Percentiles rank a stretch among this genome's conserved stretches.
Evolutionary conservation across 2,329 filamentous ascomycete species (phyloP).

Genomic region (Onygena corvina): DNA sequence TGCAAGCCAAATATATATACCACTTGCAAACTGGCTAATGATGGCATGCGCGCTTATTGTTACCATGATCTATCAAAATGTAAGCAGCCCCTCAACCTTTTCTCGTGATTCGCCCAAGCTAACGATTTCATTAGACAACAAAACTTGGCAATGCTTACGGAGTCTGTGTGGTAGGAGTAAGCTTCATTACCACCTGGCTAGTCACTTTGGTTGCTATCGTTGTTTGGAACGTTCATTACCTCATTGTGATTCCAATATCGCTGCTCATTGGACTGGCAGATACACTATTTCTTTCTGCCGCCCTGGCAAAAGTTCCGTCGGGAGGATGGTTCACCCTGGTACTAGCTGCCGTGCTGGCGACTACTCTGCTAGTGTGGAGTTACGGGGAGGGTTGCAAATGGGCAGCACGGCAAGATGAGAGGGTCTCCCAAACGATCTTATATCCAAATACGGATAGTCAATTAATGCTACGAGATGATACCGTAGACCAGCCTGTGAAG

Average conservation of each 20-base stretch:
- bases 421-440: slow-evolving; percentile 30
- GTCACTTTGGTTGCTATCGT: slow-evolving; percentile 59
- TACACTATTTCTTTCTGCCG: slow-evolving; percentile 56
- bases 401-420: slow-evolving; percentile 54
- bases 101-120: background rate
- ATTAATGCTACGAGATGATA: slow-evolving; percentile 14
- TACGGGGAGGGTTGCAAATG: slow-evolving; percentile 71
- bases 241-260: slow-evolving; percentile 50
- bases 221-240: slow-evolving; percentile 54
- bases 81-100: slow-evolving; percentile 10
- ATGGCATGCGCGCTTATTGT: slow-evolving; percentile 66
- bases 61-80: slow-evolving; percentile 59
- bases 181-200: slow-evolving; percentile 66
- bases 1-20: slow-evolving; percentile 66
- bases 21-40: slow-evolving; percentile 62
- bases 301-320: slow-evolving; percentile 59
- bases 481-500: slow-evolving; percentile 12
- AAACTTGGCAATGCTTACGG: slow-evolving; percentile 63
- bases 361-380: slow-evolving; percentile 61
- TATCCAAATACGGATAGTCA: slow-evolving; percentile 13
- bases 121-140: slow-evolving; percentile 43
- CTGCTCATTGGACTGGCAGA: slow-evolving; percentile 55
- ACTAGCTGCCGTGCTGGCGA: slow-evolving; percentile 50
- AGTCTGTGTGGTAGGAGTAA: slow-evolving; percentile 68
- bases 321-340: slow-evolving; percentile 69